phyloP scores from a whole-genome alignment of 2,329 filamentous ascomycete genomes.

The Cordyceps cateniannulata region DNA sequence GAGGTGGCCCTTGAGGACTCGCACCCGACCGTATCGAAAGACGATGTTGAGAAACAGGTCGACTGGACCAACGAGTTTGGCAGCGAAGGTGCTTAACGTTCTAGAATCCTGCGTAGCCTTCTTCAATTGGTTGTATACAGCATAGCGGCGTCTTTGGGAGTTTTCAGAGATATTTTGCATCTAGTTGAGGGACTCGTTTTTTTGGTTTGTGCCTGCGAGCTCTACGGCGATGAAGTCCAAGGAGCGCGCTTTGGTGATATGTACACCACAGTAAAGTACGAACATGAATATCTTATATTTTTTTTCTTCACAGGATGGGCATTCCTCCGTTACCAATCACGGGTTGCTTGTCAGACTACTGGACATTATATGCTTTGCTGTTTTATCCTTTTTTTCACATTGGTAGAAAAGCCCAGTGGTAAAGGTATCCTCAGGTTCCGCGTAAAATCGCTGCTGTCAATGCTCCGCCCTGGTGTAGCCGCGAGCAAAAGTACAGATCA shows the following conservation, averaged over 20 bases:
- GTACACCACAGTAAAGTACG: neutral
- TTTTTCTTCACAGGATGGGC: neutral
- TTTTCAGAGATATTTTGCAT: slow-evolving; percentile 12
- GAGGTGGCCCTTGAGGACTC: slow-evolving; percentile 84
- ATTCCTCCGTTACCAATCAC: too few relatives aligned
- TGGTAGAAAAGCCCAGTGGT: too few relatives aligned
- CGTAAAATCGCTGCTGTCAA: too few relatives aligned
- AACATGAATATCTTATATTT: neutral
- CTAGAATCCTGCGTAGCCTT: neutral
- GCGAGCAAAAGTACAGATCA: too few relatives aligned
- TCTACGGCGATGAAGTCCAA: neutral
- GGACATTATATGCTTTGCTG: too few relatives aligned
- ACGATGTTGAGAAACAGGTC: slow-evolving; percentile 75
- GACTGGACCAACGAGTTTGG: slow-evolving; percentile 98
- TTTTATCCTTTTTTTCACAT: too few relatives aligned
- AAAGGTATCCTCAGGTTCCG: too few relatives aligned
- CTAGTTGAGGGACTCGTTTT: neutral
- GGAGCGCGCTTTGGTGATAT: neutral
- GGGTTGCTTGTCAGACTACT: too few relatives aligned
- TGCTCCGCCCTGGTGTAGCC: too few relatives aligned
- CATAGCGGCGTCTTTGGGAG: slow-evolving; percentile 14
- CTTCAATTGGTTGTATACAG: slow-evolving; percentile 7
- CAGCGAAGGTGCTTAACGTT: slow-evolving; percentile 63
- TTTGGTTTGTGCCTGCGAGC: neutral
- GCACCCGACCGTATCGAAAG: slow-evolving; percentile 81